Percentiles rank a stretch among this genome's conserved stretches.
These are phyloP conservation scores for Dendrobium huoshanense DNA, from an alignment of 106 monocot genomes.

Conservation along the genomic window DNA sequence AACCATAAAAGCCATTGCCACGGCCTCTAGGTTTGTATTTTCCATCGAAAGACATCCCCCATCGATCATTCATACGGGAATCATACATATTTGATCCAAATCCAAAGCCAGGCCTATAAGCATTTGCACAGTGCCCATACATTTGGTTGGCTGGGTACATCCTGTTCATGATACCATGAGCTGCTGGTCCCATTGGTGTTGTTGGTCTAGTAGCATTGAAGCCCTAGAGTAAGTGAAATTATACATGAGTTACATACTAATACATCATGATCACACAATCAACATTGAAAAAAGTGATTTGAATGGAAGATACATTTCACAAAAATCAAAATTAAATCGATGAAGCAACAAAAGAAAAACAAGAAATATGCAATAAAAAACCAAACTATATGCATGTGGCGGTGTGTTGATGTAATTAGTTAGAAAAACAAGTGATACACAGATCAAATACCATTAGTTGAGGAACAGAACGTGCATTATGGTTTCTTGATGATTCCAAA, in stretches of 20 bases:
- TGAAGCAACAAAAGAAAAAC: too few relatives aligned
- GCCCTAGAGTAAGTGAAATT: constrained; percentile 13
- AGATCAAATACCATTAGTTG: background rate
- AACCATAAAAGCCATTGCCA: constrained; percentile 46
- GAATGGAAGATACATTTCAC: background rate
- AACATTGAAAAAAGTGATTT: background rate
- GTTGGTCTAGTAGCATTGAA: constrained; percentile 27
- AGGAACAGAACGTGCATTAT: constrained; percentile 18
- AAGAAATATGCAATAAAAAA: too few relatives aligned
- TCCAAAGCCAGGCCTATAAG: constrained; percentile 18
- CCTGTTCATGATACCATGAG: constrained; percentile 27
- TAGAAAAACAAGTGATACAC: too few relatives aligned
- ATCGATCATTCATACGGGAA: constrained; percentile 26
- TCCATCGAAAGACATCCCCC: constrained; percentile 28
- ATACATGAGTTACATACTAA: constrained; percentile 10
- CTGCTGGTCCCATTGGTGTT: constrained; percentile 20
- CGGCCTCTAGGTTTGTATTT: constrained; percentile 49
- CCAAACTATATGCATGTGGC: too few relatives aligned
- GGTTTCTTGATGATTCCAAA: constrained; percentile 28
- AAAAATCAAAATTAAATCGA: too few relatives aligned
- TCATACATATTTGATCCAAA: constrained; percentile 34
- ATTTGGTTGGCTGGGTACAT: constrained; percentile 51
- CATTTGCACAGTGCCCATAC: constrained; percentile 40
- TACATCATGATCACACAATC: background rate
- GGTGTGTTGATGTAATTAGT: too few relatives aligned